phyloP scores from a whole-genome alignment of 2,329 filamentous ascomycete species.

The Didymella lethalis region DNA sequence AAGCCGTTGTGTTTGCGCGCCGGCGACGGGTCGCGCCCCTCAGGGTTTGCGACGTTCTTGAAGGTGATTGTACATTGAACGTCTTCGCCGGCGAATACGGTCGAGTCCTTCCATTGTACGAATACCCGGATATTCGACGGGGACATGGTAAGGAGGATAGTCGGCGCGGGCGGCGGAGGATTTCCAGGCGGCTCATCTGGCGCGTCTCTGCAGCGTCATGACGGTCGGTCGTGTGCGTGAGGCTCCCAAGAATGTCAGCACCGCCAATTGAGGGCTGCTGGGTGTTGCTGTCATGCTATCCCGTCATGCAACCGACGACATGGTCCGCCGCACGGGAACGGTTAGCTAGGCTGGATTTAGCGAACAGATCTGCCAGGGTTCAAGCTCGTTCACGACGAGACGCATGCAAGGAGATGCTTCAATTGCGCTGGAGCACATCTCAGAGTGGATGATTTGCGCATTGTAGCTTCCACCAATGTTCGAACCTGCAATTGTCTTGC shows the following conservation, averaged over 20 bases:
- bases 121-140: conserved; percentile 85
- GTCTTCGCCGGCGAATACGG: conserved; percentile 95
- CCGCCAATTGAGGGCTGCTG: conserved; percentile 16
- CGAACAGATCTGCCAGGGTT: conserved; percentile 14
- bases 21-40: conserved; percentile 44
- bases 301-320: conserved; percentile 21
- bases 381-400: conserved; percentile 10
- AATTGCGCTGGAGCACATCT: not conserved
- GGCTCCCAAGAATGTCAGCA: conserved; percentile 11
- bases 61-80: conserved; percentile 96
- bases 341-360: conserved; percentile 9
- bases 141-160: conserved; percentile 45
- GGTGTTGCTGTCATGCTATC: conserved; percentile 14
- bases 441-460: not conserved
- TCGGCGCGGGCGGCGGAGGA: conserved; percentile 37
- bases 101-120: conserved; percentile 92
- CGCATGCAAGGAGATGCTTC: not conserved
- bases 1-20: conserved; percentile 49
- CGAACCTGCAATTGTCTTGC: too few relatives aligned
- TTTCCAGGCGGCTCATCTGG: conserved; percentile 44
- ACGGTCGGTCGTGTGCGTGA: conserved; percentile 26
- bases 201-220: conserved; percentile 39
- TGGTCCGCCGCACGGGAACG: conserved; percentile 20
- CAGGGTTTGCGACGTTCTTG: conserved; percentile 76
- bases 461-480: not conserved